These are phyloP conservation scores for Emericellopsis atlantica DNA, from an alignment of 2,329 filamentous ascomycete genomes.

Conservation along the genomic window DNA sequence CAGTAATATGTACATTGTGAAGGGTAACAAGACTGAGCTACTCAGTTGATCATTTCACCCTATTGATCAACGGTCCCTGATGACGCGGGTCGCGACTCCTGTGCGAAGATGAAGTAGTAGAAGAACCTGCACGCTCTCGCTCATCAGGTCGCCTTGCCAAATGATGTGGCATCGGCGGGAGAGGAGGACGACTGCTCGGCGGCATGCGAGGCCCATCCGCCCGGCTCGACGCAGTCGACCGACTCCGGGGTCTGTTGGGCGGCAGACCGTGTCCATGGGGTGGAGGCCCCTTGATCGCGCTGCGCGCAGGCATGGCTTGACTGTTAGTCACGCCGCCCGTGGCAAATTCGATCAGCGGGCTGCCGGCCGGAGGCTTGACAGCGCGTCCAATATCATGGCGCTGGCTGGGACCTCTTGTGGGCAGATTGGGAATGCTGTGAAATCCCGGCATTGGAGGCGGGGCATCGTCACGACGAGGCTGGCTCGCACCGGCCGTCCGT, in stretches of 20 bases:
- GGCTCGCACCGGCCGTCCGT: slow-evolving; percentile 10
- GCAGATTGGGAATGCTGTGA: too few species aligned
- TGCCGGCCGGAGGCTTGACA: slow-evolving; percentile 22
- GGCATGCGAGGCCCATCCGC: neutral
- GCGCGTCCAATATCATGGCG: slow-evolving; percentile 31
- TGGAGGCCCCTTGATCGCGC: neutral
- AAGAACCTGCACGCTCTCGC: neutral
- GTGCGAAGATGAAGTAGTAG: too few species aligned
- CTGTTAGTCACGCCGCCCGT: slow-evolving; percentile 10
- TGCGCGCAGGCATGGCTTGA: neutral
- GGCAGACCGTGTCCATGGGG: neutral
- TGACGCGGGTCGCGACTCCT: neutral
- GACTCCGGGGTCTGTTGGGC: neutral
- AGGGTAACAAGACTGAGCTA: neutral
- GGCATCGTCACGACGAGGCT: neutral
- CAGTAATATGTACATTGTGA: neutral
- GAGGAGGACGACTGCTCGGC: slow-evolving; percentile 3
- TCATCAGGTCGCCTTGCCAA: slow-evolving; percentile 1
- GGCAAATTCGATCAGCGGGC: slow-evolving; percentile 34
- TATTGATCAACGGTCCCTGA: slow-evolving; percentile 5
- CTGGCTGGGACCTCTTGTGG: slow-evolving; percentile 17
- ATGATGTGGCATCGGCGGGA: slow-evolving; percentile 5
- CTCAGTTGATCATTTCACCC: slow-evolving; percentile 2
- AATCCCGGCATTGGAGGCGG: neutral
- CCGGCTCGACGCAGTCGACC: neutral